These are phyloP conservation scores for Penicillium sp. DNA, from an alignment of 2,329 filamentous ascomycete genomes.

Conservation along the genomic window DNA sequence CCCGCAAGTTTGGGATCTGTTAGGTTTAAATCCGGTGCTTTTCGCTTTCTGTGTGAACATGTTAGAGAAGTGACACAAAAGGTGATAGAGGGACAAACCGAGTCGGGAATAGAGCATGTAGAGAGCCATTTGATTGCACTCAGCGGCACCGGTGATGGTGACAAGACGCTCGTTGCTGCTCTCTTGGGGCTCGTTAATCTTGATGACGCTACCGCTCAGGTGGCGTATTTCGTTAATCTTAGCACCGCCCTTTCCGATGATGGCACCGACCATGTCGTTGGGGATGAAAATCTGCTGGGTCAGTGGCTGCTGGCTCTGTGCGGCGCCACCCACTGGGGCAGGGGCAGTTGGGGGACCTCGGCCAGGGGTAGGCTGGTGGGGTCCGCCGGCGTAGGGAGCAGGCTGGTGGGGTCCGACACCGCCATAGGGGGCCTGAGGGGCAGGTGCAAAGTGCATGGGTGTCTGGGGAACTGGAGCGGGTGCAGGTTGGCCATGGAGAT, in stretches of 20 bases:
- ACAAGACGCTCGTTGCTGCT: constrained; percentile 98
- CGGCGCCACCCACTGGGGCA: constrained; percentile 68
- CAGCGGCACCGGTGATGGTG: constrained; percentile 94
- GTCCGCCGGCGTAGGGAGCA: constrained; percentile 61
- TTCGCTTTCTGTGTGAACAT: constrained; percentile 63
- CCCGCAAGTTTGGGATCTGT: constrained; percentile 10
- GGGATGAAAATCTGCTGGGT: constrained; percentile 99
- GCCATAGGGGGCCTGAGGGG: constrained; percentile 74
- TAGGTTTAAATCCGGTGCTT: constrained; percentile 66
- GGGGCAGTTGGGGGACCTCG: constrained; percentile 68
- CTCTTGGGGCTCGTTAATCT: constrained; percentile 99
- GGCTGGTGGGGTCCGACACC: constrained; percentile 79
- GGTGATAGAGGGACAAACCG: constrained; percentile 56
- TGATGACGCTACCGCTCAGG: constrained; percentile 96
- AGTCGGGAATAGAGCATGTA: constrained; percentile 99
- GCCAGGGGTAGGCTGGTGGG: constrained; percentile 61
- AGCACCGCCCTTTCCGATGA: constrained; percentile 96
- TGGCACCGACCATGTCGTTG: constrained; percentile 99
- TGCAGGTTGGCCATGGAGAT: constrained; percentile 68
- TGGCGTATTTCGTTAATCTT: constrained; percentile 99
- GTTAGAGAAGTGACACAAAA: background rate
- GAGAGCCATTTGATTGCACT: constrained; percentile 99
- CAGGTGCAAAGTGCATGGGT: constrained; percentile 76
- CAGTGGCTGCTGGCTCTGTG: constrained; percentile 80
- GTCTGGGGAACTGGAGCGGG: constrained; percentile 58